A percentile compares a stretch with the other conserved stretches of the same genome.
phyloP scores from a whole-genome alignment of 2,329 filamentous ascomycete genomes.

The Diaporthe sp. region DNA sequence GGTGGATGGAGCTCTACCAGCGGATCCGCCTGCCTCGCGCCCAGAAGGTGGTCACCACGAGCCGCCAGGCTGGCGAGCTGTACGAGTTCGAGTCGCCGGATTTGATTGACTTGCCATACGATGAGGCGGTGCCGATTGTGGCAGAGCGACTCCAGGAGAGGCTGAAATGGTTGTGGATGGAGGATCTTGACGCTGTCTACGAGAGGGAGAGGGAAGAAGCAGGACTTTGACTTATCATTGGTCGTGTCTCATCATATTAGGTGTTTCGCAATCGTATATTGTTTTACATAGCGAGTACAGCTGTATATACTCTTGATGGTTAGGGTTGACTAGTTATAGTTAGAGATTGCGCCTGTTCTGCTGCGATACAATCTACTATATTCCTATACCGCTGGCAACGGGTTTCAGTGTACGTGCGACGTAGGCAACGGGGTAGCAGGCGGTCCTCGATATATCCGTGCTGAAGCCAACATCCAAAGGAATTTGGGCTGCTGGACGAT shows the following conservation, averaged over 20 bases:
- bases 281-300: neutral
- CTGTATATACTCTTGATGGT: neutral
- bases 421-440: neutral
- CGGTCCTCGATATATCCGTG: neutral
- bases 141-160: constrained; percentile 46
- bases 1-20: constrained; percentile 49
- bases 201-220: constrained; percentile 31
- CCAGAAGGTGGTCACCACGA: constrained; percentile 50
- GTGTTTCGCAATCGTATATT: too few relatives aligned
- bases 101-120: constrained; percentile 51
- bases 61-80: constrained; percentile 48
- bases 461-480: neutral
- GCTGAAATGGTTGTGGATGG: constrained; percentile 52
- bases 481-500: neutral
- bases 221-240: neutral
- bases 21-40: constrained; percentile 49
- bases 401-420: neutral
- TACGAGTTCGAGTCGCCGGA: constrained; percentile 51
- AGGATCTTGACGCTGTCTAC: constrained; percentile 49
- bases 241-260: neutral
- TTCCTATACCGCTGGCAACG: neutral
- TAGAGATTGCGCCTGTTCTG: too few relatives aligned
- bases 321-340: too few relatives aligned
- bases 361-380: neutral
- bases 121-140: constrained; percentile 53